These are phyloP conservation scores for Eucalyptus polyanthemos DNA, from an alignment of 345 rosid genomes.

Conservation along the genomic window DNA sequence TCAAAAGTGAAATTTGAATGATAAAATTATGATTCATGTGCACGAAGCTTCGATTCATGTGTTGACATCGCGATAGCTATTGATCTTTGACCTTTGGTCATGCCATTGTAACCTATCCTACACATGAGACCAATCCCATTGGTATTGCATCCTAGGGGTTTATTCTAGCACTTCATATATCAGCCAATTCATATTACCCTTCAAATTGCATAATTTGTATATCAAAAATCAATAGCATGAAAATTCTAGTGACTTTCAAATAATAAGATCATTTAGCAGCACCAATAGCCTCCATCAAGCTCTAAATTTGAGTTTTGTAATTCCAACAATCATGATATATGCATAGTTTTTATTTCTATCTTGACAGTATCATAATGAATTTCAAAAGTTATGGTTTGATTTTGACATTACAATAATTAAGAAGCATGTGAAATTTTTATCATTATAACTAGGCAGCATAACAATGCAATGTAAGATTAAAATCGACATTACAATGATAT, in stretches of 20 bases:
- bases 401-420: neutral
- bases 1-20: neutral
- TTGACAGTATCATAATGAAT: neutral
- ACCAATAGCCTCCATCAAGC: neutral
- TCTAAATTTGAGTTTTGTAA: neutral
- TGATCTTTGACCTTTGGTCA: neutral
- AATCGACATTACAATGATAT: neutral
- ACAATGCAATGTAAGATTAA: neutral
- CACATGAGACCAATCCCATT: neutral
- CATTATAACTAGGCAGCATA: neutral
- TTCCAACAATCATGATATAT: rapidly evolving
- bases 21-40: neutral
- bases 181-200: neutral
- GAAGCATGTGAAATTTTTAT: neutral
- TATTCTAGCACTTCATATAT: neutral
- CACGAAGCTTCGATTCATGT: neutral
- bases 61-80: neutral
- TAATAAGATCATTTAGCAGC: neutral
- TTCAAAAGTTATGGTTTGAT: neutral
- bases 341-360: neutral
- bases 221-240: neutral
- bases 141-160: neutral
- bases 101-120: neutral
- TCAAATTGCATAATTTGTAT: neutral
- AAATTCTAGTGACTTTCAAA: neutral